These are phyloP conservation scores for Suhomyces bokatorum DNA, from an alignment of 1,139 yeast genomes.

Conservation along the genomic window DNA sequence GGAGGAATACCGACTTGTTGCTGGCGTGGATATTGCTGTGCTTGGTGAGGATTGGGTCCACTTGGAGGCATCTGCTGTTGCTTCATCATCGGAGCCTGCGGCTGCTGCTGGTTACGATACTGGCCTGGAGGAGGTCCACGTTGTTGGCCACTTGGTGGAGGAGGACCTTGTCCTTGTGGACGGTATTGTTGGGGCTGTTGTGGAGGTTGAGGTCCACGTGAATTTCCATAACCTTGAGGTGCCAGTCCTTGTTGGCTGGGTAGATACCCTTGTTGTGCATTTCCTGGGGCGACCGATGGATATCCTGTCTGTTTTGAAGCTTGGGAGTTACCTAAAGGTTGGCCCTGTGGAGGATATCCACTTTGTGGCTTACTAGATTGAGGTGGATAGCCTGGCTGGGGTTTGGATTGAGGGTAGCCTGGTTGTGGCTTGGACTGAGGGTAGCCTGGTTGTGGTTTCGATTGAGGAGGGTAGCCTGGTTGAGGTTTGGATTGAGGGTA, in stretches of 20 bases:
- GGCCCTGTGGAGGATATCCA: neutral
- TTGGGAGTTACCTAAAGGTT: neutral
- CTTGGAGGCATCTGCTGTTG: slow-evolving; percentile 3
- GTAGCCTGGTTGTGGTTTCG: neutral
- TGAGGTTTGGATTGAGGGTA: slow-evolving; percentile 4
- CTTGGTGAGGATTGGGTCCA: neutral
- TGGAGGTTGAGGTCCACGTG: slow-evolving; percentile 3
- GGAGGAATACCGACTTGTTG: slow-evolving; percentile 8
- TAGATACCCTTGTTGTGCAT: slow-evolving; percentile 1
- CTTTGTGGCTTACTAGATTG: neutral
- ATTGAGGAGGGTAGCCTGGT: neutral
- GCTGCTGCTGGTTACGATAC: slow-evolving; percentile 11
- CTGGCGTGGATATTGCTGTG: slow-evolving; percentile 9
- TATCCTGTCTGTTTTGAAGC: slow-evolving; percentile 2
- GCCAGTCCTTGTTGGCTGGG: neutral
- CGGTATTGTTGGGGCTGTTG: neutral
- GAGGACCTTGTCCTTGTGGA: slow-evolving; percentile 6
- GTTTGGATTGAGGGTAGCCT: slow-evolving; percentile 5
- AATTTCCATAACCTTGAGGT: neutral
- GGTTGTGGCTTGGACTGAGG: neutral
- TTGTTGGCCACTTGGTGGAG: slow-evolving; percentile 3
- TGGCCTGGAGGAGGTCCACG: slow-evolving; percentile 13
- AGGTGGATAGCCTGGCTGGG: neutral
- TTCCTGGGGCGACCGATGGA: neutral
- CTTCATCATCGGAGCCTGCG: slow-evolving; percentile 12